Evolutionary conservation across 805 yeast species (phyloP), one percentile per base, ranked within the genome.

Genomic region (Kurtzmaniella cleridarum): DNA sequence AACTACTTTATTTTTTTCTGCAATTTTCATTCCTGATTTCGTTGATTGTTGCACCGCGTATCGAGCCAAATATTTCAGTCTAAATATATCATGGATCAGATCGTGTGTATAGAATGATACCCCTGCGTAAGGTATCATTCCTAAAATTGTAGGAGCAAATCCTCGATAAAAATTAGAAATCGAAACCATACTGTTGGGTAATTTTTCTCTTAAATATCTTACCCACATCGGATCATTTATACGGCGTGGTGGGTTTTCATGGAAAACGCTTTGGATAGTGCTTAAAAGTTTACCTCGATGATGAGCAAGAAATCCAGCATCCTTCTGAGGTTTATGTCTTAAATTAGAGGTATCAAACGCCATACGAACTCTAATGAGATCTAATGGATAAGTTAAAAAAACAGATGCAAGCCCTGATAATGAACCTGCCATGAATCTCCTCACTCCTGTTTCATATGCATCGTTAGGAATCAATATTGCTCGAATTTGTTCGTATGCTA

Each of bases 71-170:
- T 54, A 39, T 10, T 71, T 68, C n/a, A 83, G 69, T 45, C 96
- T 70, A 54, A 93, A 78, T 1, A 90, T 52, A 62, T 93, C 98
- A 61, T 91, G 98, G 41, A 90, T 70, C 41, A 80, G 58, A 64
- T 93, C 98, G 61, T 93, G 98, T 3, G 96, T 85, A 64, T 89
- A 85, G 54, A 93, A 93, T 3, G 96, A 86, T 3, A 91, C 97
- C 9, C 98, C 98, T 1, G 98, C 98, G 57, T 93, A 93, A 1
- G 98, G 98, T 16, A 93, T 72, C 95, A 93, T 90, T 9, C 98
- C 98, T 30, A 90, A 52, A 33, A 93, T 81, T 0, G 98, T 93
- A 14, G 98, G 96, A 6, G 84, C 76, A 60, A 91, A 93, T 2
- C 98, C 98, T 41, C 97, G 73, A 63, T 91, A 93, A 59, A 90